A percentile compares a stretch with the other conserved stretches of the same genome.
phyloP scores from a whole-genome alignment of 1,284 basidiomycete genomes.

The Heliocybe sulcata region DNA sequence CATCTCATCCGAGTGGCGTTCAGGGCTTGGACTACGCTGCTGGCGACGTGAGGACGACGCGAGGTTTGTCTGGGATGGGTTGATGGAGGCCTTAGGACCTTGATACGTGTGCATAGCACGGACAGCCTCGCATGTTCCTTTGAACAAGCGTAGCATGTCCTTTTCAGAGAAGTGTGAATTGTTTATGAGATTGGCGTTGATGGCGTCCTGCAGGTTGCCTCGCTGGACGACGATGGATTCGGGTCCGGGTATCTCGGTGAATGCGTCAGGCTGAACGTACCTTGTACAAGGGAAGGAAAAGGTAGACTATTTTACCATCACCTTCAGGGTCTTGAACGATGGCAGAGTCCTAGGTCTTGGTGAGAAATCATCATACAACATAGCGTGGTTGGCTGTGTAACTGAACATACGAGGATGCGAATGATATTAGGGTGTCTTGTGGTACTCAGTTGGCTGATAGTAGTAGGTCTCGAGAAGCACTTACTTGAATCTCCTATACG shows the following conservation, averaged over 20 bases:
- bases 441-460: conserved; percentile 1
- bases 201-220: conserved; percentile 93
- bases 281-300: conserved; percentile 88
- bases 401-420: conserved; percentile 61
- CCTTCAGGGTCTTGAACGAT: conserved; percentile 89
- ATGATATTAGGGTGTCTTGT: conserved; percentile 84
- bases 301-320: conserved; percentile 93
- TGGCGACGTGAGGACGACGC: conserved; percentile 13
- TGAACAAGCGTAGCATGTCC: conserved; percentile 86
- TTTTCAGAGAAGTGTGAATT: conserved; percentile 81
- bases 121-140: conserved; percentile 90
- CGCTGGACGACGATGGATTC: conserved; percentile 37
- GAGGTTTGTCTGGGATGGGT: conserved; percentile 17
- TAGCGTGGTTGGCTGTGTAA: conserved; percentile 1
- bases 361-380: conserved; percentile 6
- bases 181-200: conserved; percentile 83
- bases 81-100: conserved; percentile 32
- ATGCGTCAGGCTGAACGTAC: conserved; percentile 24
- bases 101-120: conserved; percentile 90
- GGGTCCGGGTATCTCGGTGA: conserved; percentile 4
- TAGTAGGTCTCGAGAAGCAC: conserved; percentile 19
- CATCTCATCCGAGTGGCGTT: conserved; percentile 36
- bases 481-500: conserved; percentile 85
- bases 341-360: conserved; percentile 68
- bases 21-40: conserved; percentile 16